A percentile compares a stretch with the other conserved stretches of the same genome.
phyloP scores from a whole-genome alignment of 139 green algal genomes.

The Tetradesmus obliquus region DNA sequence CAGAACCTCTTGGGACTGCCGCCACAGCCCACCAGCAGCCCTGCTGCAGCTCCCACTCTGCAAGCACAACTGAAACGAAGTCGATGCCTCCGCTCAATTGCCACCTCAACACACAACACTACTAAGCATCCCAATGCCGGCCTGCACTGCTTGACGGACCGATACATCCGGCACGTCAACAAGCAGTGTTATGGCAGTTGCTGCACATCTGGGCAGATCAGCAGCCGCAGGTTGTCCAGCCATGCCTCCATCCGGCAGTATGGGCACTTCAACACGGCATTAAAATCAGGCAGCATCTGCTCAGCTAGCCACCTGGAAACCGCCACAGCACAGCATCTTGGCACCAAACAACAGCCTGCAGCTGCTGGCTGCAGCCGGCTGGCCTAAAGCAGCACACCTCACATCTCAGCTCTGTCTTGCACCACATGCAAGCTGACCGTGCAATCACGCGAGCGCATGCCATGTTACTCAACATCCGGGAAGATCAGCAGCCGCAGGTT shows the following conservation, averaged over 20 bases:
- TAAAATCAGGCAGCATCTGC: not conserved
- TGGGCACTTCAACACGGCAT: constrained; percentile 91
- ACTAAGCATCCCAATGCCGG: too few relatives aligned
- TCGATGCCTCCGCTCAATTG: too few relatives aligned
- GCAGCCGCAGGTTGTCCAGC: constrained; percentile 62
- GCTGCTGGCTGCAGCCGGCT: not conserved
- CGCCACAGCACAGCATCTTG: too few relatives aligned
- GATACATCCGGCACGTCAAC: too few relatives aligned
- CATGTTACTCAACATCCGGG: constrained; percentile 62
- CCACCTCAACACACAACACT: too few relatives aligned
- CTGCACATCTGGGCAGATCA: constrained; percentile 78
- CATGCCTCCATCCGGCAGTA: constrained; percentile 94
- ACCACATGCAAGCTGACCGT: not conserved
- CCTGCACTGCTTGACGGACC: too few relatives aligned
- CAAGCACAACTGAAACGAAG: too few relatives aligned
- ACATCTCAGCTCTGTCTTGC: too few relatives aligned
- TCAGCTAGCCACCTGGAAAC: not conserved
- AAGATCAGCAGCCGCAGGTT: constrained; percentile 80
- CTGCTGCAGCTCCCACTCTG: too few relatives aligned
- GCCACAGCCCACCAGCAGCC: too few relatives aligned
- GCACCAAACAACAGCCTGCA: too few relatives aligned
- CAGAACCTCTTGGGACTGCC: too few relatives aligned
- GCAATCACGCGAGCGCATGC: not conserved
- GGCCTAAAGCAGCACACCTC: not conserved
- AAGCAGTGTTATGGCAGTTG: not conserved